A percentile compares a stretch with the other conserved stretches of the same genome.
Evolutionary conservation across 768 basidiomycete species (phyloP).

Genomic region (Cytidiella melzeri): DNA sequence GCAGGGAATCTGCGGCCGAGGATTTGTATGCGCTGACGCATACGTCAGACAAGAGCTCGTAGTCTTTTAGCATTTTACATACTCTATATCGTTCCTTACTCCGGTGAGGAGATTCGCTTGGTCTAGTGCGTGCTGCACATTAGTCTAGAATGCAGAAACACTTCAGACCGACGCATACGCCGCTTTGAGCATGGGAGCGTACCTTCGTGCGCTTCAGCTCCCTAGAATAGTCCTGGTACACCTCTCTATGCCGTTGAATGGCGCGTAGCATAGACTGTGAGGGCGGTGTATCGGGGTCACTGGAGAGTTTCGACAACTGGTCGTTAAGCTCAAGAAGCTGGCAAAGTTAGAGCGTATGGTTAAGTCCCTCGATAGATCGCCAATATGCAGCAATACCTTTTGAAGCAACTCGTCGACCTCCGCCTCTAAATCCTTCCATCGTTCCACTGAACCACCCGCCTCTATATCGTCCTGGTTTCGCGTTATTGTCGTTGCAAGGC

Average conservation of each 20-base stretch:
- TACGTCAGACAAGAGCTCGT: neutral
- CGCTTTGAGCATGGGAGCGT: neutral
- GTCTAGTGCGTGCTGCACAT: conserved; percentile 77
- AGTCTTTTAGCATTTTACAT: conserved; percentile 18
- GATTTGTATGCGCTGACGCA: conserved; percentile 79
- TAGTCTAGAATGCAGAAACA: conserved; percentile 42
- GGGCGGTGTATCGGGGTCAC: conserved; percentile 59
- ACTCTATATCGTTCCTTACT: conserved; percentile 97
- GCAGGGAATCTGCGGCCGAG: conserved; percentile 76
- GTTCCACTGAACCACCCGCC: conserved; percentile 59
- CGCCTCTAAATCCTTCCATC: conserved; percentile 78
- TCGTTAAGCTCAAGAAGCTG: conserved; percentile 88
- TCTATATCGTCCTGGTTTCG: conserved; percentile 57
- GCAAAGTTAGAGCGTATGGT: conserved; percentile 1
- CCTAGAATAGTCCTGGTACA: conserved; percentile 79
- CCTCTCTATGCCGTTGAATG: conserved; percentile 85
- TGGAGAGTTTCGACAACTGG: conserved; percentile 61
- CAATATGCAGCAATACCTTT: conserved; percentile 50
- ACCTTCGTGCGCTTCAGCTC: conserved; percentile 89
- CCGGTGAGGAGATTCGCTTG: conserved; percentile 84
- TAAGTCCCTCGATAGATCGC: neutral
- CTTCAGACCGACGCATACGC: neutral
- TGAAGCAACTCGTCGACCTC: conserved; percentile 83
- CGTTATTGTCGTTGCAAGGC: conserved; percentile 66
- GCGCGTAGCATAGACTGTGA: conserved; percentile 84